phyloP scores from a whole-genome alignment of 106 monocot genomes.

The Posidonia australis region DNA sequence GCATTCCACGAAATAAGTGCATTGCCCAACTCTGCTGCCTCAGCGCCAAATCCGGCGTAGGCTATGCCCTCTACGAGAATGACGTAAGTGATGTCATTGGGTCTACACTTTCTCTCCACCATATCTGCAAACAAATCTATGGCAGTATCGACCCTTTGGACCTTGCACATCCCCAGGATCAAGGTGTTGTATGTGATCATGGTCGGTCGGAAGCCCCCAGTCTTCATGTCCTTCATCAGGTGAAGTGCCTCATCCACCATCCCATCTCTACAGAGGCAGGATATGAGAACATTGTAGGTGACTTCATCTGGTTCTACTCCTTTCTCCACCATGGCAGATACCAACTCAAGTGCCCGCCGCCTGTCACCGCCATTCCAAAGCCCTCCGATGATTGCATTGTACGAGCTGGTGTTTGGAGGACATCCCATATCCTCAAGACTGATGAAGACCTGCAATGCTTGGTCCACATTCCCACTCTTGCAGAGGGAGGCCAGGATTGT shows the following conservation, averaged over 20 bases:
- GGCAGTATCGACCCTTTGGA: too few species aligned
- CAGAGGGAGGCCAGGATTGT: slow-evolving; percentile 49
- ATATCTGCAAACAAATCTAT: too few species aligned
- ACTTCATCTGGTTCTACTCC: slow-evolving; percentile 45
- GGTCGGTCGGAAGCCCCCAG: slow-evolving; percentile 24
- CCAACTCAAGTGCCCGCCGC: slow-evolving; percentile 31
- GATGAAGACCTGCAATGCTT: slow-evolving; percentile 34
- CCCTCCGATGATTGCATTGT: slow-evolving; percentile 50
- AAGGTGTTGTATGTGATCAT: slow-evolving; percentile 55
- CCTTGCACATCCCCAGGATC: too few species aligned
- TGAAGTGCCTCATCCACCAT: too few species aligned
- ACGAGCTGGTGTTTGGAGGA: slow-evolving; percentile 37
- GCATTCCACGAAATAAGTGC: too few species aligned
- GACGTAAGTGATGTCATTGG: too few species aligned
- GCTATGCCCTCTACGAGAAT: too few species aligned
- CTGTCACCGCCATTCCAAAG: slow-evolving; percentile 41
- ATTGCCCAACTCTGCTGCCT: too few species aligned
- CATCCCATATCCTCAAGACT: slow-evolving; percentile 36
- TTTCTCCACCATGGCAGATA: slow-evolving; percentile 36
- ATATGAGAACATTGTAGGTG: slow-evolving; percentile 49
- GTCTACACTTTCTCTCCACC: too few species aligned
- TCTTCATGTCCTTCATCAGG: too few species aligned
- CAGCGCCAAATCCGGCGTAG: too few species aligned
- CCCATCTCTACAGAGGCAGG: slow-evolving; percentile 34
- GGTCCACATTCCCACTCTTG: slow-evolving; percentile 36